phyloP scores from a whole-genome alignment of 2,329 filamentous ascomycete genomes.

The Venturia aucupariae region DNA sequence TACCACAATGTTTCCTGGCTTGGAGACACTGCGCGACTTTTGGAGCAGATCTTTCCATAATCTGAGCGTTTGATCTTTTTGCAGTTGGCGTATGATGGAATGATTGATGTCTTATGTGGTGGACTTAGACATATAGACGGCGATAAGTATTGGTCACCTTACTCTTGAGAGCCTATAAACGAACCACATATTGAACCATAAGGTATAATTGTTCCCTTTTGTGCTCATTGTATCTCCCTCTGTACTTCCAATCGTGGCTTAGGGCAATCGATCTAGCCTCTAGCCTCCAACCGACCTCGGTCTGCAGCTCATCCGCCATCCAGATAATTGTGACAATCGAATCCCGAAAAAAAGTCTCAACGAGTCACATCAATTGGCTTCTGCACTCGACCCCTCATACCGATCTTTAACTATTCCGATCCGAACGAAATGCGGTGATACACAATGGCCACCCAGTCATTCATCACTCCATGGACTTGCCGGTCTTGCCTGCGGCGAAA shows the following conservation, averaged over 20 bases:
- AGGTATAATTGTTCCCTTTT: neutral
- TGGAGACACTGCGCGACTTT: neutral
- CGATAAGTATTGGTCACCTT: neutral
- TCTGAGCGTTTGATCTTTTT: neutral
- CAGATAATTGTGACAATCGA: neutral
- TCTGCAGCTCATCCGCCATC: neutral
- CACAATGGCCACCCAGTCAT: neutral
- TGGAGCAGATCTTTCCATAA: neutral
- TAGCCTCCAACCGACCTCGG: neutral
- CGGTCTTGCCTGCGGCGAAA: slow-evolving; percentile 10
- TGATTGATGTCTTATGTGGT: neutral
- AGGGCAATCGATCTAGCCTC: slow-evolving; percentile 3
- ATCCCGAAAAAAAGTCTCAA: neutral
- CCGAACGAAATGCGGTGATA: neutral
- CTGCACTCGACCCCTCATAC: neutral
- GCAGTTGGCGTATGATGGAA: slow-evolving; percentile 3
- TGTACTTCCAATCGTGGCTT: neutral
- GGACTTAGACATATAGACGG: slow-evolving; percentile 1
- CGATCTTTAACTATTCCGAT: neutral
- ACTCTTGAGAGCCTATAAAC: neutral
- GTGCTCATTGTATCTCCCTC: neutral
- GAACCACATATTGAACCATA: neutral
- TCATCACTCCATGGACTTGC: slow-evolving; percentile 12
- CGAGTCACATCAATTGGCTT: neutral
- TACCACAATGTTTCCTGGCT: neutral